Base-by-base conservation (phyloP, 495 filamentous ascomycete genomes). In the Baudoinia panamericana region DNA sequence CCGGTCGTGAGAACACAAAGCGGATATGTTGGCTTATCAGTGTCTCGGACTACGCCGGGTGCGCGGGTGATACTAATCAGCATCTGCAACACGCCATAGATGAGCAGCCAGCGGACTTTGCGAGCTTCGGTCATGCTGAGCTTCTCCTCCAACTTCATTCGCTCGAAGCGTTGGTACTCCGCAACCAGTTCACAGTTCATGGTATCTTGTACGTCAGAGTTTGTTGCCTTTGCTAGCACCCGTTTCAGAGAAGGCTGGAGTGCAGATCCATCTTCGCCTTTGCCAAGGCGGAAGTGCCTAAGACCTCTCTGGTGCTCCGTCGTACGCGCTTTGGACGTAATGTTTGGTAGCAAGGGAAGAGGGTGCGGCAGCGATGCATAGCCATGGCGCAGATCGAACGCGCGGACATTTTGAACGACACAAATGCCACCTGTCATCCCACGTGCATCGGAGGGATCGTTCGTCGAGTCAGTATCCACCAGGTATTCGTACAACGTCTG, bases 71-170 rank as follows among this genome's bases (percentile, higher is more conserved):
- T 50, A 12, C 58, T 61, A 16, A 54, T 49, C 15, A 64, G 53
- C 44, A 61, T 58, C 55, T 86, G 81, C 15, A 86, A 60, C 11
- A 79, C 63, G 23, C 74, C 71, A 54, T 86, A 86, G 26, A 85
- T 68, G 10, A 85, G 58, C 3, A 82, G 61, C 81, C 81, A 86
- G 36, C 81, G 73, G 15, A 64, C 55, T 47, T 60, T 63, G 4
- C 63, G 51, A 15, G 58, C 60, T 24, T 65, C 63, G 2, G 54
- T 42, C 24, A 56, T 38, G 0, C 63, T 58, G 0, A 69, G 53
- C 31, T 61, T 59, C 30, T 66, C 57, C 23, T 65, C 59, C 5
- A 39, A 12, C 1, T 18, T 13, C 19, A 32, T 25, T 19, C 60
- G 54, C 45, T 71, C 67, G 39, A 70, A 71, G 12, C 51, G 52